Percentiles rank a stretch among this genome's conserved stretches.
Evolutionary conservation across 208 protist species (phyloP).

Genomic region (Crithidia fasciculata): DNA sequence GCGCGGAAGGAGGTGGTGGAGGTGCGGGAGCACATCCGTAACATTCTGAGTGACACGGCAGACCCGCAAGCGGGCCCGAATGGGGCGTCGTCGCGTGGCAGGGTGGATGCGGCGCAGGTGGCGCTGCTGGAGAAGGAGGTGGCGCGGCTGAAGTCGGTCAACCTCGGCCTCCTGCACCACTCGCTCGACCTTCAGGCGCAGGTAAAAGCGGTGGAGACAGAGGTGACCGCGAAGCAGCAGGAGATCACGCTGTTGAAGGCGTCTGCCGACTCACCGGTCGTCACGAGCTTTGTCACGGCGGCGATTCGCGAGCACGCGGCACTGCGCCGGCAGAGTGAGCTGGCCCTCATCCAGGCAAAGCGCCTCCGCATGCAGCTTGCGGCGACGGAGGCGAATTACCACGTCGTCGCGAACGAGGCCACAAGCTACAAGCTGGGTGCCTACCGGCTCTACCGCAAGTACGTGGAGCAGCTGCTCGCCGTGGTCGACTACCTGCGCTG

Average conservation of each 20-base stretch:
- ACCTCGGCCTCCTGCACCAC: slow-evolving; percentile 82
- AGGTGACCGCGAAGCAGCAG: slow-evolving; percentile 67
- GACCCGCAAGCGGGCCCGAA: slow-evolving; percentile 5
- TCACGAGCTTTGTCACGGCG: slow-evolving; percentile 85
- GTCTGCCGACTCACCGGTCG: slow-evolving; percentile 53
- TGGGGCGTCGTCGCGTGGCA: slow-evolving; percentile 5
- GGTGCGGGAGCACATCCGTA: slow-evolving; percentile 51
- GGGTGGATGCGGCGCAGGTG: slow-evolving; percentile 26
- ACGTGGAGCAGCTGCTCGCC: slow-evolving; percentile 71
- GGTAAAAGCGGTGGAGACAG: slow-evolving; percentile 64
- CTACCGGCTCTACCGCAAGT: slow-evolving; percentile 84
- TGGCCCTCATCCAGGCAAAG: slow-evolving; percentile 78
- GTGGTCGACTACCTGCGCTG: slow-evolving; percentile 84
- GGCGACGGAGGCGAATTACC: slow-evolving; percentile 87
- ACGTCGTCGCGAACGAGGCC: slow-evolving; percentile 87
- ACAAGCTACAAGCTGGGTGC: slow-evolving; percentile 83
- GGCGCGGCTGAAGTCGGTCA: slow-evolving; percentile 87
- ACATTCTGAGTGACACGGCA: slow-evolving; percentile 27
- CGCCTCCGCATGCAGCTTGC: slow-evolving; percentile 73
- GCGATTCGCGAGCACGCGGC: slow-evolving; percentile 84
- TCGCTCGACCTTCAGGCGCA: slow-evolving; percentile 77
- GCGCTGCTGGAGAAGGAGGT: slow-evolving; percentile 65
- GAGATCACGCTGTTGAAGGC: slow-evolving; percentile 82
- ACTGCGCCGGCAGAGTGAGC: slow-evolving; percentile 79
- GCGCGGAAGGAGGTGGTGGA: slow-evolving; percentile 60